Evolutionary conservation across 2,329 filamentous ascomycete genomes (phyloP).

Genomic region (Graphiopsis chlorocephala): DNA sequence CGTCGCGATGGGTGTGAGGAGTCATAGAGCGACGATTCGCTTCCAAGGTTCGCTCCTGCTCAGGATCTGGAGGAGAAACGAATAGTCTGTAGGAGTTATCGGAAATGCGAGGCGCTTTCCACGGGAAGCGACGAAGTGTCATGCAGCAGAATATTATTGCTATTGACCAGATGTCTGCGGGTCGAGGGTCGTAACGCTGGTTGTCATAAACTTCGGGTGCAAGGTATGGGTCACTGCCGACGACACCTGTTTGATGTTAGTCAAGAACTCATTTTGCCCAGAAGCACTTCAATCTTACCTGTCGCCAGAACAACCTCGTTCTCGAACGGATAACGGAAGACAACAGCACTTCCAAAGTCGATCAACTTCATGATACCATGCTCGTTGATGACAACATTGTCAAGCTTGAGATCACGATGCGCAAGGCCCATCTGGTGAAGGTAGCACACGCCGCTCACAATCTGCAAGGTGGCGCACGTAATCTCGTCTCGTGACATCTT

Average conservation of each 20-base stretch:
- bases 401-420: constrained; percentile 91
- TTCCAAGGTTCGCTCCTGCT: constrained; percentile 41
- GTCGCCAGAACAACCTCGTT: constrained; percentile 76
- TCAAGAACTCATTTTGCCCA: neutral
- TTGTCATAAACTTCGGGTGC: constrained; percentile 96
- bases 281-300: constrained; percentile 55
- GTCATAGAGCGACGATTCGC: constrained; percentile 25
- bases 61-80: constrained; percentile 76
- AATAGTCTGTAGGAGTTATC: constrained; percentile 97
- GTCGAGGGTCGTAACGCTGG: constrained; percentile 87
- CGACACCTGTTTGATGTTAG: constrained; percentile 56
- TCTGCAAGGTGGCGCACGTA: constrained; percentile 87
- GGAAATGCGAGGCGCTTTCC: constrained; percentile 88
- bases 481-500: constrained; percentile 93
- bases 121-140: constrained; percentile 90
- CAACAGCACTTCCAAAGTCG: constrained; percentile 95
- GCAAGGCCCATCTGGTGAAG: constrained; percentile 92
- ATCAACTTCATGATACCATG: constrained; percentile 99
- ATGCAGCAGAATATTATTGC: constrained; percentile 99
- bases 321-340: constrained; percentile 97
- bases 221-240: constrained; percentile 90
- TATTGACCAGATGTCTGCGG: constrained; percentile 95
- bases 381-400: constrained; percentile 97
- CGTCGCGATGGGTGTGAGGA: constrained; percentile 17
- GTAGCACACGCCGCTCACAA: constrained; percentile 90